Evolutionary conservation across 768 basidiomycete species (phyloP).

Genomic region (Macrocybe gigantea): DNA sequence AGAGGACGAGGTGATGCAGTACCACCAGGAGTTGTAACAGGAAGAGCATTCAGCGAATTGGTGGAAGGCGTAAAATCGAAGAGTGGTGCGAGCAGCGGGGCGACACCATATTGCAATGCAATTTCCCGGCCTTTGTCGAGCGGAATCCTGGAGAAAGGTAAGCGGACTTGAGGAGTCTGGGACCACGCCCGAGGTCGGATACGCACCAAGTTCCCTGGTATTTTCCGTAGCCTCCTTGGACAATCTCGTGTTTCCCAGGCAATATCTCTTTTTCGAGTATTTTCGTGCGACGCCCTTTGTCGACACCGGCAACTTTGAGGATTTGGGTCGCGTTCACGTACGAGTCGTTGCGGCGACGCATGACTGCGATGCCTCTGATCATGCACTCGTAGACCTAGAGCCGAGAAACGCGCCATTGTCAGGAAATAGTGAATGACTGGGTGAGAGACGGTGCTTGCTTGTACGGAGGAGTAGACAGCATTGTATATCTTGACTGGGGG

Average conservation of each 20-base stretch:
- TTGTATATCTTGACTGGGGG: conserved; percentile 84
- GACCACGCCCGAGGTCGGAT: conserved; percentile 2
- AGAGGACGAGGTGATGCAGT: conserved; percentile 55
- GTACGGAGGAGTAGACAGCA: conserved; percentile 87
- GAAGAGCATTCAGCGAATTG: conserved; percentile 63
- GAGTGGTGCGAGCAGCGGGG: conserved; percentile 78
- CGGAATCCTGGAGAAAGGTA: conserved; percentile 68
- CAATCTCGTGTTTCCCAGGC: conserved; percentile 93
- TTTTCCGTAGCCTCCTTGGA: conserved; percentile 98
- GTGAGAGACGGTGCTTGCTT: conserved; percentile 34
- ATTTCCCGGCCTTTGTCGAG: conserved; percentile 92
- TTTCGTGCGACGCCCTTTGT: conserved; percentile 95
- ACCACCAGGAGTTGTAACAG: conserved; percentile 42
- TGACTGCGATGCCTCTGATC: conserved; percentile 97
- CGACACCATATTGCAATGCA: conserved; percentile 87
- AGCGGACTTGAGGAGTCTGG: background rate
- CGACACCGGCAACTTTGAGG: conserved; percentile 96
- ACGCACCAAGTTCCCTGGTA: conserved; percentile 97
- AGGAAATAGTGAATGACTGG: conserved; percentile 21
- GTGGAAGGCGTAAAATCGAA: conserved; percentile 89
- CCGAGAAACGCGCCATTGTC: conserved; percentile 23
- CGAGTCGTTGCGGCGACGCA: conserved; percentile 92
- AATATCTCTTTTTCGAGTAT: conserved; percentile 96
- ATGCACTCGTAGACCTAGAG: conserved; percentile 92
- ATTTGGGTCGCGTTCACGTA: conserved; percentile 99